phyloP scores from a whole-genome alignment of 441 rosid species.

The Melastoma candidum region DNA sequence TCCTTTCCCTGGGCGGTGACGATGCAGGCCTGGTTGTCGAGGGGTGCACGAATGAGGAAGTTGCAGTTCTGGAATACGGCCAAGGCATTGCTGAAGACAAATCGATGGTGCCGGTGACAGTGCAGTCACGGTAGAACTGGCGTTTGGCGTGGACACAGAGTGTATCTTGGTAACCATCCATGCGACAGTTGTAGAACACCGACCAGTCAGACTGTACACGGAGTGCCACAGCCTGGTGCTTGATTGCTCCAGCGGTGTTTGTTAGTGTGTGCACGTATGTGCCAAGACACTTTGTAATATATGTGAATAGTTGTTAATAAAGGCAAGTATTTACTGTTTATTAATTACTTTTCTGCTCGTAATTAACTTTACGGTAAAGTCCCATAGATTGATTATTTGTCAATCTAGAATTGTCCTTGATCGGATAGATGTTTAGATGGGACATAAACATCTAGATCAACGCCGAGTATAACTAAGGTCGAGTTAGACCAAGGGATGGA shows the following conservation, averaged over 20 bases:
- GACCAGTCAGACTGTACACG: constrained; percentile 45
- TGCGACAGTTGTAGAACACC: constrained; percentile 45
- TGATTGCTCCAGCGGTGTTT: constrained; percentile 40
- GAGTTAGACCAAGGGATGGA: too few species aligned
- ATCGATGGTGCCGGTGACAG: constrained; percentile 63
- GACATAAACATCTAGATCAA: too few species aligned
- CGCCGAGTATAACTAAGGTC: too few species aligned
- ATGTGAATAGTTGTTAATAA: too few species aligned
- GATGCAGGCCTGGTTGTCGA: constrained; percentile 33
- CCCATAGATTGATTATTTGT: too few species aligned
- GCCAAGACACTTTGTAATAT: too few species aligned
- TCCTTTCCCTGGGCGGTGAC: constrained; percentile 60
- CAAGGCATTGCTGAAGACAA: constrained; percentile 54
- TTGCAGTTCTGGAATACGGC: constrained; percentile 57
- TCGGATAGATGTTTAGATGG: too few species aligned
- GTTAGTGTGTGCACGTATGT: too few species aligned
- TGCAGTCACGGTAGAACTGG: constrained; percentile 75
- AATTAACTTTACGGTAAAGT: too few species aligned
- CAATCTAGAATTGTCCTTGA: too few species aligned
- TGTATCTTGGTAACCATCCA: constrained; percentile 69
- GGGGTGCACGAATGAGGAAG: constrained; percentile 43
- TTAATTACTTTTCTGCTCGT: too few species aligned
- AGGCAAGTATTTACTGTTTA: too few species aligned
- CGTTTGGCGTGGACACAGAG: constrained; percentile 61
- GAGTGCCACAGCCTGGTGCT: constrained; percentile 73